A percentile compares a stretch with the other conserved stretches of the same genome.
Evolutionary conservation across 2,329 filamentous ascomycete species (phyloP).

Genomic region (Onygenales sp.): DNA sequence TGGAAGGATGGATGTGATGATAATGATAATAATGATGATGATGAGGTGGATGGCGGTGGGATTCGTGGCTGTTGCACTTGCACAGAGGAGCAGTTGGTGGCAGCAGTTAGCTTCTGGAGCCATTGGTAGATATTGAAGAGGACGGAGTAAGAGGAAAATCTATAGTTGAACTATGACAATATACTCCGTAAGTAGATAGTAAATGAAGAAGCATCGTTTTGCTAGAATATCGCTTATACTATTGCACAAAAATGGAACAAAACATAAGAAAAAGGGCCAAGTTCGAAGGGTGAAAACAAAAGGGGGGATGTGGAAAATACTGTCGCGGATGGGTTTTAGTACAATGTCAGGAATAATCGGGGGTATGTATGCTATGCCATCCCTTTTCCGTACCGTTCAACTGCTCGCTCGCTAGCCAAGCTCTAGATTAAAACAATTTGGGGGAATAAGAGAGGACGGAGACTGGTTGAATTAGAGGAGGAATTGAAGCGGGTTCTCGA

Average conservation of each 20-base stretch:
- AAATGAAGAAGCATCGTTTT: no score
- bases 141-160: no score
- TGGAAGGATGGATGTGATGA: no score
- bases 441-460: neutral
- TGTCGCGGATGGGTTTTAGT: neutral
- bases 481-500: conserved; percentile 95
- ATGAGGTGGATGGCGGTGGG: no score
- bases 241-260: neutral
- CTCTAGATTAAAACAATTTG: neutral
- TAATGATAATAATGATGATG: no score
- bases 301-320: neutral
- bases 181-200: no score
- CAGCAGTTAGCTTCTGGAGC: no score
- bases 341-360: neutral
- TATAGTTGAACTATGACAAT: no score
- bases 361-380: neutral
- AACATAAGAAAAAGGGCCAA: neutral
- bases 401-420: conserved; percentile 1
- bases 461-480: conserved; percentile 56
- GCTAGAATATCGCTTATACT: no score
- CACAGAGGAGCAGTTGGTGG: no score
- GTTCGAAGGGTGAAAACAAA: neutral
- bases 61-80: no score
- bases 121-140: no score
- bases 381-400: neutral